Base-by-base conservation (phyloP, 495 filamentous ascomycete genomes). In the Chlorociboria aeruginascens region DNA sequence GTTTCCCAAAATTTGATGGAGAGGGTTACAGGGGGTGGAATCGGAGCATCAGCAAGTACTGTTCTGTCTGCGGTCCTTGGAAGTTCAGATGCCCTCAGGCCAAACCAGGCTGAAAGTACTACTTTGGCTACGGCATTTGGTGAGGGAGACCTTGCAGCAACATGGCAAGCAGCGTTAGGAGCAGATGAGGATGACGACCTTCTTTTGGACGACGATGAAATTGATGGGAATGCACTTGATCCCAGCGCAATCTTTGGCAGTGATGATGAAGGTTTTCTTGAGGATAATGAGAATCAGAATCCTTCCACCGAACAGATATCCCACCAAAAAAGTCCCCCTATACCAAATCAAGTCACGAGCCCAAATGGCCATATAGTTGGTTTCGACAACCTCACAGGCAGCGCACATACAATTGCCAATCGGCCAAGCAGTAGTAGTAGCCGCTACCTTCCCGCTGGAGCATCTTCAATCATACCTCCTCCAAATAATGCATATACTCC, bases 101-200 rank as follows among this genome's bases (percentile, higher is more conserved):
- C 47, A 16, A 60, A 59, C 7, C 60, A 63, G 6, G 40, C 63
- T 0, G 61, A 63, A 30, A 40, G 43, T 11, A 44, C 51, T 49
- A 61, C 6, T 55, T 61, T 20, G 51, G 63, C 48, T 62, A 3
- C 17, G 29, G 51, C 52, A 14, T 36, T 51, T n/a, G 34, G 36
- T 9, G 73, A 79, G 35, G 70, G 73, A 29, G 82, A 92, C 54
- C 63, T 92, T 7, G 82, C 83, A 40, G 84, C 83, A 2, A 77
- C 81, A 52, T 96, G 92, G 92, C 70, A 87, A 55, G 85, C 81
- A 37, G 84, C 85, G 49, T 70, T 96, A 54, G 83, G 66, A 31
- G 82, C 79, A 35, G 89, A 92, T 54, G 86, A 90, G 45, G 84
- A 84, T 39, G 74, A 80, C 6, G 56, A 59, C 16, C 48, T 51